Base-by-base conservation (phyloP, 345 rosid species). In the Euphorbia lathyris region DNA sequence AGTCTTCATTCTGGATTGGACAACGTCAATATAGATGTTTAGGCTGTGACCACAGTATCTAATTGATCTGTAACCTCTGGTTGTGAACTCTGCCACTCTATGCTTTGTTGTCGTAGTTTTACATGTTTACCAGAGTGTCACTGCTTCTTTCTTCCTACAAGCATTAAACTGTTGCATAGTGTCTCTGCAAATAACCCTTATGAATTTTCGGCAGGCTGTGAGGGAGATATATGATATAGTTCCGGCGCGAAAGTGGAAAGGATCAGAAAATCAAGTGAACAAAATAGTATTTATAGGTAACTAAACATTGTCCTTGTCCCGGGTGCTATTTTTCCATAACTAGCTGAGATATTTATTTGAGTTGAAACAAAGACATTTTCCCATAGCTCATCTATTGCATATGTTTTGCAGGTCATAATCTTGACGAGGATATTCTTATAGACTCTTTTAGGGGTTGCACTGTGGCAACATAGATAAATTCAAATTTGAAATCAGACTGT, bases 221-320 rank as follows among this genome's bases (percentile, higher is more conserved):
- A 90, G 85, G 80, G 97, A 94, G 86, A 87, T 94, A 78, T 94
- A 94, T 38, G 97, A 94, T 72, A 87, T 94, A 23, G 83, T 91
- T 63, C 96, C 97, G 7, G 82, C 86, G 19, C 90, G 93, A 57
- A 79, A 90, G 74, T 94, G 97, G 98, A 84, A 72, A 45, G 76
- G 68, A 8, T 86, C 83, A 50, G 97, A 94, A 65, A 68, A 67
- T 43, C 83, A 60, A 71, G 70, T 27, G 58, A 91, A 78, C 82
- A 87, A 86, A 77, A 88, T 91, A 72, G 98, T 94, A 19, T 91
- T 91, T 76, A 91, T 94, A 45, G 97, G 98, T 91, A 68, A 80
- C 77, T 74, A 27, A 30, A 27, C 66, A 19, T 59, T 11, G 42
- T 51, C 38, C 22, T 40, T 22, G n/a, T 45, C 17, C 7, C 4